phyloP scores from a whole-genome alignment of 805 yeast species.

The Suhomyces prunicola region DNA sequence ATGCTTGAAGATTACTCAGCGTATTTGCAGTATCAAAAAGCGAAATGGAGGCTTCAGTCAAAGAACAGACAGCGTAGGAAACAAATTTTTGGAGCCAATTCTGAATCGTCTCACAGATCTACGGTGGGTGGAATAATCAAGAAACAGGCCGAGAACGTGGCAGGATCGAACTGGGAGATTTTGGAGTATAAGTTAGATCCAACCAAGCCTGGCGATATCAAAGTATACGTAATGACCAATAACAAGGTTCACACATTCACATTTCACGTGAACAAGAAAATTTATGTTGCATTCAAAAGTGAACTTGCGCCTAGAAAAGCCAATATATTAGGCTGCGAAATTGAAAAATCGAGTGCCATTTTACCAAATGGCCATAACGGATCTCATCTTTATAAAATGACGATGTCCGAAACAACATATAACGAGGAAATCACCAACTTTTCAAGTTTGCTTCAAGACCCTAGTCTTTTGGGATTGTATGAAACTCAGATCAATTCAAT shows the following conservation, averaged over 20 bases:
- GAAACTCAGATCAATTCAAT: constrained; percentile 67
- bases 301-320: constrained; percentile 37
- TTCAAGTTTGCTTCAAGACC: constrained; percentile 61
- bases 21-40: constrained; percentile 72
- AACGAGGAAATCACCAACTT: constrained; percentile 54
- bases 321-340: constrained; percentile 46
- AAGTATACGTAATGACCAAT: constrained; percentile 65
- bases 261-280: constrained; percentile 69
- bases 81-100: constrained; percentile 71
- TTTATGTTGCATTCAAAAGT: constrained; percentile 65
- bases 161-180: constrained; percentile 82
- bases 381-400: constrained; percentile 53
- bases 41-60: constrained; percentile 83
- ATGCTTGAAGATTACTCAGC: constrained; percentile 64
- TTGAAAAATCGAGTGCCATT: constrained; percentile 56
- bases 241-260: constrained; percentile 70
- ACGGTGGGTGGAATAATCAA: constrained; percentile 67
- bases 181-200: constrained; percentile 62
- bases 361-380: constrained; percentile 69
- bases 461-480: constrained; percentile 64
- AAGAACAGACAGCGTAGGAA: constrained; percentile 68
- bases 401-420: constrained; percentile 65
- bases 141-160: constrained; percentile 74
- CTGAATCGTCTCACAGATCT: constrained; percentile 51
- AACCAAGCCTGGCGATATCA: constrained; percentile 66